Conservation (phyloP, 73 alveolate genomes). For the Tetrahymena elliotti region DNA sequence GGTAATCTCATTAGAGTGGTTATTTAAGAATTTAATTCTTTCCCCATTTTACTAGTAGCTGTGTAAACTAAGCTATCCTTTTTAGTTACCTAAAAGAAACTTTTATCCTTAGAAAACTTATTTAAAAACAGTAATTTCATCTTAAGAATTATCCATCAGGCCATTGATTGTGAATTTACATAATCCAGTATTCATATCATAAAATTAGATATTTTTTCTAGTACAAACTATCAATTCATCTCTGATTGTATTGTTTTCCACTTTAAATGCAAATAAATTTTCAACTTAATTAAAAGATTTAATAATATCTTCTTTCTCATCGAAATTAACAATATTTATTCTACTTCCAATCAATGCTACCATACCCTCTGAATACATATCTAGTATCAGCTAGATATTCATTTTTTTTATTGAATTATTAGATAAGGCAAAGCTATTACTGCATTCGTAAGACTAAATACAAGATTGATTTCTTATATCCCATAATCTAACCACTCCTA, state of each 20-base stretch:
- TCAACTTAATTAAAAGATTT: not conserved
- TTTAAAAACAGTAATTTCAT: not conserved
- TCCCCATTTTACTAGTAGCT: not conserved
- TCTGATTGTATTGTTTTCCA: not conserved
- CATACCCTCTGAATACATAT: not conserved
- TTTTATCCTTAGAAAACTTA: not conserved
- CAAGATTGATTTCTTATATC: constrained; percentile 35
- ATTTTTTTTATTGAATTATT: constrained; percentile 20
- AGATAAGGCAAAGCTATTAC: not conserved
- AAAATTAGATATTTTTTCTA: not conserved
- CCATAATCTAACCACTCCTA: constrained; percentile 36
- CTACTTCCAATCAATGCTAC: not conserved
- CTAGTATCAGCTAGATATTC: constrained; percentile 3
- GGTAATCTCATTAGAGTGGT: not conserved
- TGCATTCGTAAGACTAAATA: not conserved
- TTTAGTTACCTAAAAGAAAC: not conserved
- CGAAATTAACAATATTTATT: not conserved
- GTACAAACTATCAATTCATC: not conserved
- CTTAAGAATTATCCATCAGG: not conserved
- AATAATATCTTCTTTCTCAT: not conserved
- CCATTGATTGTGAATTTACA: not conserved
- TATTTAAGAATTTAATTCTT: not conserved
- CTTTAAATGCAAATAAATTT: not conserved
- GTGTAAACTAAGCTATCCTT: not conserved
- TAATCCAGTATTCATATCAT: not conserved